A percentile compares a stretch with the other conserved stretches of the same genome.
These are phyloP conservation scores for Alternaria conjuncta DNA, from an alignment of 2,329 filamentous ascomycete species.

Conservation along the genomic window DNA sequence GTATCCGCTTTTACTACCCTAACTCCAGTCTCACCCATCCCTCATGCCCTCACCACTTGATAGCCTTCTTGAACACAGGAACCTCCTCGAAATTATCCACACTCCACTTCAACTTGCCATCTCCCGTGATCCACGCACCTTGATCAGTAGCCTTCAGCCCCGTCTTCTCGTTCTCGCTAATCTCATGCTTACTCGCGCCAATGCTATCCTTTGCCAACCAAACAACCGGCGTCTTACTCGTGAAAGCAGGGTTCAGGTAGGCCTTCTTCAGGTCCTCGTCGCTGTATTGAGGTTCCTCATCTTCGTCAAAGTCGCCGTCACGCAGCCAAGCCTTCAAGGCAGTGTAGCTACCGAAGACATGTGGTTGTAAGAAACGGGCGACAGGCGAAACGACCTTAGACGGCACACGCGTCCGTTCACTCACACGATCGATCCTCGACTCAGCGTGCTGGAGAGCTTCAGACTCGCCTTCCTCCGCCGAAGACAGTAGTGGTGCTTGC, in stretches of 20 bases:
- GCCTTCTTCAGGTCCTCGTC: slow-evolving; percentile 44
- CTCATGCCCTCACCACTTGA: slow-evolving; percentile 31
- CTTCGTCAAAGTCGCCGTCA: slow-evolving; percentile 40
- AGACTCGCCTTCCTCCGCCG: slow-evolving; percentile 41
- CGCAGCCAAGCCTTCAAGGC: slow-evolving; percentile 44
- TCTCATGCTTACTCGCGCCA: slow-evolving; percentile 41
- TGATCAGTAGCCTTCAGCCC: slow-evolving; percentile 39
- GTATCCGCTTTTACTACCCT: background rate
- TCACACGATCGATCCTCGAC: slow-evolving; percentile 36
- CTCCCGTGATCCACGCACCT: slow-evolving; percentile 44
- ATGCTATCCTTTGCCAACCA: slow-evolving; percentile 44
- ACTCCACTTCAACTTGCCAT: slow-evolving; percentile 39
- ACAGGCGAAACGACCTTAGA: slow-evolving; percentile 34
- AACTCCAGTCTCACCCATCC: background rate
- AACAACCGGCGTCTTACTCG: slow-evolving; percentile 41
- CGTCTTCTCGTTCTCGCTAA: slow-evolving; percentile 36
- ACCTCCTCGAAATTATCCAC: slow-evolving; percentile 40
- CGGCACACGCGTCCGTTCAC: slow-evolving; percentile 32
- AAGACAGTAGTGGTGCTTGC: slow-evolving; percentile 37
- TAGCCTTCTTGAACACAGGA: slow-evolving; percentile 40
- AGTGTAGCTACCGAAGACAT: slow-evolving; percentile 42
- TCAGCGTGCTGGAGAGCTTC: slow-evolving; percentile 24
- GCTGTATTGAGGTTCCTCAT: slow-evolving; percentile 41
- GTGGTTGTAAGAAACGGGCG: slow-evolving; percentile 45
- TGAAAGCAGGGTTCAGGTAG: slow-evolving; percentile 44